A percentile compares a stretch with the other conserved stretches of the same genome.
Evolutionary conservation across 768 basidiomycete species (phyloP).

Genomic region (Coprinopsis cinerea): DNA sequence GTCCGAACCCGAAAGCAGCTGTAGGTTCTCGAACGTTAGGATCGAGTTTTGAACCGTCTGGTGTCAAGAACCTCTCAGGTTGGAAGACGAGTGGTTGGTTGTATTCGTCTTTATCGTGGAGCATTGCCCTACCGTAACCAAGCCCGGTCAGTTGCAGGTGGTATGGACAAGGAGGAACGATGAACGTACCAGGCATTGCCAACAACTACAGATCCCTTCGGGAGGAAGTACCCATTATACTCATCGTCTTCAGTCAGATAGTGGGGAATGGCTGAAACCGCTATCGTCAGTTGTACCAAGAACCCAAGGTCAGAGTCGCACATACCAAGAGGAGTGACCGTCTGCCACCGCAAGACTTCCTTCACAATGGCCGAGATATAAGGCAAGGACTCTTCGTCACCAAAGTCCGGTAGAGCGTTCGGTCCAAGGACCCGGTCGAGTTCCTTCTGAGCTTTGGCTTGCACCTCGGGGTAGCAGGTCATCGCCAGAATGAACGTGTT

Average conservation of each 20-base stretch:
- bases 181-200: conserved; percentile 17
- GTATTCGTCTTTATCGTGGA: conserved; percentile 19
- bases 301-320: background rate
- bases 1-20: conserved; percentile 20
- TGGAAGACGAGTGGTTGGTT: conserved; percentile 16
- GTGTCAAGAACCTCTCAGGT: conserved; percentile 18
- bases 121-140: conserved; percentile 14
- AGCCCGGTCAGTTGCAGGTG: too few relatives aligned
- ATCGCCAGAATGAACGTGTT: conserved; percentile 18
- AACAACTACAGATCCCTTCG: conserved; percentile 15
- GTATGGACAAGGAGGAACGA: background rate
- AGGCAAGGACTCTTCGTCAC: conserved; percentile 15
- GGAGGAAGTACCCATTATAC: conserved; percentile 17
- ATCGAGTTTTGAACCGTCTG: conserved; percentile 15
- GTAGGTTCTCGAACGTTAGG: conserved; percentile 16
- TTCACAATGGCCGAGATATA: conserved; percentile 19
- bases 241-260: conserved; percentile 18
- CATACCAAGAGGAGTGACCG: conserved; percentile 17
- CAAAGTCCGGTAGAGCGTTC: conserved; percentile 17
- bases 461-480: conserved; percentile 16
- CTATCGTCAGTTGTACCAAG: background rate
- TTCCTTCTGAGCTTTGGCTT: conserved; percentile 19
- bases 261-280: conserved; percentile 16
- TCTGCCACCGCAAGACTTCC: conserved; percentile 17
- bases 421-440: conserved; percentile 21